phyloP scores from a whole-genome alignment of 208 protist genomes.

The Herpetomonas tarakana region DNA sequence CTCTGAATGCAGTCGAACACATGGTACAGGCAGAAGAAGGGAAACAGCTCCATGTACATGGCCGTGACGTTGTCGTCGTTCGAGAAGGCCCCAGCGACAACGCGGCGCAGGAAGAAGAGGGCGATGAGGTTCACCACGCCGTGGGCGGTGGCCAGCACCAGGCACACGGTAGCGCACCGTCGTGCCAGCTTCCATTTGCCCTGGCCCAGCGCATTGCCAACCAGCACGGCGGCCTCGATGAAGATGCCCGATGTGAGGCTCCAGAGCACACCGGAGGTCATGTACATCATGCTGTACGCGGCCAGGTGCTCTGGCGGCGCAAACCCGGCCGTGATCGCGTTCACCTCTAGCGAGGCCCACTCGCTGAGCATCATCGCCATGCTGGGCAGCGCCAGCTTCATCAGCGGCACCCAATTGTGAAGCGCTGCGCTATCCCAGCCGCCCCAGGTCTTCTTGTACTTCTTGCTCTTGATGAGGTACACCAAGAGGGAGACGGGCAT shows the following conservation, averaged over 20 bases:
- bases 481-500: constrained; percentile 49
- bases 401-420: constrained; percentile 56
- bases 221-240: constrained; percentile 66
- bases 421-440: constrained; percentile 56
- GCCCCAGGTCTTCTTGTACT: constrained; percentile 72
- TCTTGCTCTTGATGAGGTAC: constrained; percentile 55
- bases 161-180: constrained; percentile 36
- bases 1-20: constrained; percentile 71
- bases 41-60: constrained; percentile 33
- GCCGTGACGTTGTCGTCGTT: constrained; percentile 22
- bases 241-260: constrained; percentile 59
- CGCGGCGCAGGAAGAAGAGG: constrained; percentile 19
- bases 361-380: constrained; percentile 83
- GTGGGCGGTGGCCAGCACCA: constrained; percentile 22
- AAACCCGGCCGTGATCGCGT: constrained; percentile 63
- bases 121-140: constrained; percentile 44
- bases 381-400: constrained; percentile 61
- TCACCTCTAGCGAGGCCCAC: constrained; percentile 75
- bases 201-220: constrained; percentile 71
- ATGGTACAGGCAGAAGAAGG: constrained; percentile 57
- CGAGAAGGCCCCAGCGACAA: constrained; percentile 51
- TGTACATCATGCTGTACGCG: constrained; percentile 67
- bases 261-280: constrained; percentile 61
- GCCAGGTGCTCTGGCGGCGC: constrained; percentile 52
- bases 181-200: constrained; percentile 45